Conservation (phyloP, 495 filamentous ascomycete genomes). For the Hypomontagnella submonticulosa region DNA sequence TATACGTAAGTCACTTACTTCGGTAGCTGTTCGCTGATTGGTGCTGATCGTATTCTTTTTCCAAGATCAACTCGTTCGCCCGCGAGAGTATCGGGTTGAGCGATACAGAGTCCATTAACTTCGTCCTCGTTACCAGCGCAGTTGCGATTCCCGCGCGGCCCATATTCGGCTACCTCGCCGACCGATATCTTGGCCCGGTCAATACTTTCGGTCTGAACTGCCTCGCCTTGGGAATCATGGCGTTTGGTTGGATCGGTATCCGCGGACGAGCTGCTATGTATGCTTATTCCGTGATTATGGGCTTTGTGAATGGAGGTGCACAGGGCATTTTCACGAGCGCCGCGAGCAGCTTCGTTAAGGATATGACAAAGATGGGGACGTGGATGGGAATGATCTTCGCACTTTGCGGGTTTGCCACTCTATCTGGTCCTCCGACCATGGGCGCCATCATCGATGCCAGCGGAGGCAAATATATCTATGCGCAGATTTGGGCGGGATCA, state of each 20-base stretch:
- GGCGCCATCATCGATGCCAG: slow-evolving; percentile 55
- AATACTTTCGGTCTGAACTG: slow-evolving; percentile 49
- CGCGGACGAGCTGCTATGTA: slow-evolving; percentile 50
- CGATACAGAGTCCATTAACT: slow-evolving; percentile 50
- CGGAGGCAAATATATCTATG: slow-evolving; percentile 51
- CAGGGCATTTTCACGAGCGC: slow-evolving; percentile 56
- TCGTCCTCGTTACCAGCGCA: slow-evolving; percentile 55
- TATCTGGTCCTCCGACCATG: slow-evolving; percentile 57
- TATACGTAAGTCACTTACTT: slow-evolving; percentile 54
- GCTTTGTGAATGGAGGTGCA: slow-evolving; percentile 54
- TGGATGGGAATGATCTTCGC: slow-evolving; percentile 58
- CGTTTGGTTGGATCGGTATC: slow-evolving; percentile 54
- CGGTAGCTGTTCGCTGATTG: background rate
- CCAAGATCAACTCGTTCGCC: slow-evolving; percentile 66
- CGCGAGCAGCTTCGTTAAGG: slow-evolving; percentile 51
- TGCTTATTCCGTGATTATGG: slow-evolving; percentile 54
- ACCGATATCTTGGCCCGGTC: slow-evolving; percentile 52
- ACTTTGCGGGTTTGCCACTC: slow-evolving; percentile 52
- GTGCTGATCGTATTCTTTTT: background rate
- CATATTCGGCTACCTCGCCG: slow-evolving; percentile 51
- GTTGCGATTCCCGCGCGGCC: slow-evolving; percentile 52
- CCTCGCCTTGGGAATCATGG: slow-evolving; percentile 46
- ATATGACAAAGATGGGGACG: slow-evolving; percentile 58
- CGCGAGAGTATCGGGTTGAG: slow-evolving; percentile 52
- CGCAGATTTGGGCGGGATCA: slow-evolving; percentile 55